Evolutionary conservation across 352 stramenopile genomes (phyloP), one percentile per base, ranked within the genome.

Genomic region (Phytophthora pisi): DNA sequence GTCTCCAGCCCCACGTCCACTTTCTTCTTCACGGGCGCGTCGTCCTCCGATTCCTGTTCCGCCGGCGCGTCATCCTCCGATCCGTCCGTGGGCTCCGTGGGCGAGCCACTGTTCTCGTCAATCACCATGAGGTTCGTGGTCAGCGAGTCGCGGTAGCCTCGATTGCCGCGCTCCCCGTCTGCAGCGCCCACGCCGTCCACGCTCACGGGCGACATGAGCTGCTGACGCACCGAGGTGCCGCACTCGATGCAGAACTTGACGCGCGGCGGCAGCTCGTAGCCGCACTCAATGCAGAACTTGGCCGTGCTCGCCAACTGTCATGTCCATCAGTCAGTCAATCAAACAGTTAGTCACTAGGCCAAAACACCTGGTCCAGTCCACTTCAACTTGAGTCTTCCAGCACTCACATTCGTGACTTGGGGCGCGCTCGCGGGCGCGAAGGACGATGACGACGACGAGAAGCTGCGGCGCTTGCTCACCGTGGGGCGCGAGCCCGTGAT

Each of bases 181-280:
- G 47, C 51, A 2, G 43, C 61, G 9, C 56, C 74, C 9, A 72
- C 70, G 4, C 64, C 68, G 28, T 76, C 65, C 10, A 69, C 67
- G 55, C 72, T 78, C 1, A 78, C 72, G 1, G 85, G 85, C 0
- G 85, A 93, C 34, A 88, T 49, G 11, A 90, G 11, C 52, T 86
- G 81, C 42, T 78, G 74, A 2, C 78, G 67, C 40, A 92, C 84
- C 0, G 82, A 78, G 4, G 86, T 92, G 15, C 88, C 88, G 54
- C 88, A 96, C 57, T 96, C 86, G 60, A 96, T 96, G 50, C 88
- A 96, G 23, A 96, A 93, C 60, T 96, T 96, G 26, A 96, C 88
- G 28, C 80, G 72, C 16, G 75, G 71, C 9, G 86, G 82, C 50
- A 96, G 59, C 23, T 96, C 88, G 52, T 96, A 87, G 42, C 88